Conservation (phyloP, 2,329 filamentous ascomycete species). For the Endocalyx cinctus region DNA sequence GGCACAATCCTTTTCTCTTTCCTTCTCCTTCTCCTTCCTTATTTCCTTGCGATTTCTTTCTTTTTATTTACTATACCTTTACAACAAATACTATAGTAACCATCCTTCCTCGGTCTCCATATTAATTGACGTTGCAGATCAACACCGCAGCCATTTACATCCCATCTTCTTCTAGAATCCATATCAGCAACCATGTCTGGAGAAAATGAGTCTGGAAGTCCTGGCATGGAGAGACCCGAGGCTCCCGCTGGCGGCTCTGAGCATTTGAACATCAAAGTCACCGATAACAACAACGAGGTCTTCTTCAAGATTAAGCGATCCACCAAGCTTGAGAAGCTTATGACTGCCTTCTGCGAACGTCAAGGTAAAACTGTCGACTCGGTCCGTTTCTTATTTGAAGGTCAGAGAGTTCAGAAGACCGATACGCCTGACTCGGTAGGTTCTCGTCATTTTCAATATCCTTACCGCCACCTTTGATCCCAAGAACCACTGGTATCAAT, state of each 20-base stretch:
- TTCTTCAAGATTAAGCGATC: conserved; percentile 99
- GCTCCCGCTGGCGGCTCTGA: conserved; percentile 53
- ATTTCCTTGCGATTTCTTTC: no score
- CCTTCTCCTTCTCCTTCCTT: no score
- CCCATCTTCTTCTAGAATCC: no score
- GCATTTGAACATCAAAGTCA: conserved; percentile 98
- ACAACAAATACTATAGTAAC: no score
- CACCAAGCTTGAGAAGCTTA: conserved; percentile 93
- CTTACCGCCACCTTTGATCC: conserved; percentile 2
- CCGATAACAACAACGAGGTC: conserved; percentile 98
- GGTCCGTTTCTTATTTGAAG: conserved; percentile 93
- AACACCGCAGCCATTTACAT: no score
- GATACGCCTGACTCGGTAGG: conserved; percentile 91
- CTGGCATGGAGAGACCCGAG: conserved; percentile 34
- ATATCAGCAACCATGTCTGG: conserved; percentile 51
- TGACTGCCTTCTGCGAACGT: conserved; percentile 96
- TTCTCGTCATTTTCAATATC: conserved; percentile 17
- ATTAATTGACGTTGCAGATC: no score
- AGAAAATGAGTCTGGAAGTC: conserved; percentile 47
- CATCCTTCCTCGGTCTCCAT: no score
- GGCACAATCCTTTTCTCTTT: no score
- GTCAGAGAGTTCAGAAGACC: conserved; percentile 80
- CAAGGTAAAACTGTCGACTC: conserved; percentile 83
- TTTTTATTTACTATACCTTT: no score
- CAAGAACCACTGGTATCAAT: no score